Evolutionary conservation across 163 green algal genomes (phyloP).

Genomic region (Scenedesmus sp.): DNA sequence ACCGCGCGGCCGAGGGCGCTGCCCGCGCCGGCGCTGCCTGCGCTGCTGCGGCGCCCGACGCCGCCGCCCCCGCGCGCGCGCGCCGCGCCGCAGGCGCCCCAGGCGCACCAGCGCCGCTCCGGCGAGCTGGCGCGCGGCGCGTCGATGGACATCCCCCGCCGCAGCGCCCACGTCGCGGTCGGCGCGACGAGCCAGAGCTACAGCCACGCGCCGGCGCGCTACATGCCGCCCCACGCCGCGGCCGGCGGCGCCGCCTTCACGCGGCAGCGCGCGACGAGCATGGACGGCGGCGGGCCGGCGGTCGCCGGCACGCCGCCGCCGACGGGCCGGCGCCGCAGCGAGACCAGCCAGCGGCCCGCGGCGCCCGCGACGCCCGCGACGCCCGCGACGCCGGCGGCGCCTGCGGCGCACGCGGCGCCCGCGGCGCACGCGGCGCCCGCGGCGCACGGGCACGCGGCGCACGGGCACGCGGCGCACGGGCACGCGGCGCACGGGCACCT

Average conservation of each 20-base stretch:
- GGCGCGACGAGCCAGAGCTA: conserved; percentile 7
- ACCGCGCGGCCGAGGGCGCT: too few species aligned
- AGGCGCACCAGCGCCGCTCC: conserved; percentile 10
- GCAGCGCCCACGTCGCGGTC: background rate
- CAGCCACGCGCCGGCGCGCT: conserved; percentile 12
- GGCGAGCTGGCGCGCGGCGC: background rate
- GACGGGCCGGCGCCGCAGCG: background rate
- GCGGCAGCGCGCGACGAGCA: conserved; percentile 28
- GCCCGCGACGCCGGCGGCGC: too few species aligned
- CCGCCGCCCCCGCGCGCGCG: background rate
- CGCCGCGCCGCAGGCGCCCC: background rate
- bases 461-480: too few species aligned
- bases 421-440: too few species aligned
- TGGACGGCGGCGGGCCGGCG: background rate
- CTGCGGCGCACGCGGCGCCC: too few species aligned
- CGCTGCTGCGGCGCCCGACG: too few species aligned
- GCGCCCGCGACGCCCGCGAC: background rate
- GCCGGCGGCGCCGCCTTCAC: background rate
- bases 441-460: too few species aligned
- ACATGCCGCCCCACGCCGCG: conserved; percentile 27
- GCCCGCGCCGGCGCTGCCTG: too few species aligned
- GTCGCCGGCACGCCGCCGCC: background rate
- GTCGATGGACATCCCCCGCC: conserved; percentile 8
- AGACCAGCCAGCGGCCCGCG: background rate
- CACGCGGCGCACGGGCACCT: too few species aligned